These are phyloP conservation scores for Lophiotrema nucula DNA, from an alignment of 495 filamentous ascomycete genomes.

Conservation along the genomic window DNA sequence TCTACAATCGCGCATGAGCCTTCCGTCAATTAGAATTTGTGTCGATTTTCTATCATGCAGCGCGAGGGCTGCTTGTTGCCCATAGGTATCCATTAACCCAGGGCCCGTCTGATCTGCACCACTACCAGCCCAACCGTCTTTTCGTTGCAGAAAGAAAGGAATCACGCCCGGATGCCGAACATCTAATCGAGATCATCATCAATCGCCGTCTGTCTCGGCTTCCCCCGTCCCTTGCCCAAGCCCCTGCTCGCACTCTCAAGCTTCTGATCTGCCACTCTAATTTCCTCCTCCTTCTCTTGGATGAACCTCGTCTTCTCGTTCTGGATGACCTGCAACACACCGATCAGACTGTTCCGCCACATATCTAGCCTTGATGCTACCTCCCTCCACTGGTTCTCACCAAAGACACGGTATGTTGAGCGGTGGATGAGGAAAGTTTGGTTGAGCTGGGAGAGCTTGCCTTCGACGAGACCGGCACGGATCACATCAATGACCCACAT, in stretches of 20 bases:
- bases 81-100: too few relatives aligned
- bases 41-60: too few relatives aligned
- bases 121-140: slow-evolving; percentile 1
- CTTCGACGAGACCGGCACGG: slow-evolving; percentile 89
- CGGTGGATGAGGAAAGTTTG: slow-evolving; percentile 92
- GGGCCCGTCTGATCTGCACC: background rate
- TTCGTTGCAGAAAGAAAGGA: background rate
- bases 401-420: slow-evolving; percentile 91
- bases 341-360: slow-evolving; percentile 75
- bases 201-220: slow-evolving; percentile 18
- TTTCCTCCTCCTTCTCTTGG: slow-evolving; percentile 58
- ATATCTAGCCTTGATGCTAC: slow-evolving; percentile 83
- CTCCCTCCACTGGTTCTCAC: slow-evolving; percentile 97
- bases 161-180: background rate
- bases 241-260: slow-evolving; percentile 43
- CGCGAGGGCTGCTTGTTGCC: too few relatives aligned
- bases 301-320: slow-evolving; percentile 70
- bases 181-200: slow-evolving; percentile 32
- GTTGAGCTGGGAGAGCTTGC: slow-evolving; percentile 86
- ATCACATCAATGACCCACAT: slow-evolving; percentile 99
- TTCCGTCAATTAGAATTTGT: too few relatives aligned
- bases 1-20: too few relatives aligned
- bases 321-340: slow-evolving; percentile 72
- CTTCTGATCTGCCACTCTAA: slow-evolving; percentile 58
- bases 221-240: slow-evolving; percentile 7